Evolutionary conservation across 1,139 yeast species (phyloP).

Genomic region (Scheffersomyces lignicola): DNA sequence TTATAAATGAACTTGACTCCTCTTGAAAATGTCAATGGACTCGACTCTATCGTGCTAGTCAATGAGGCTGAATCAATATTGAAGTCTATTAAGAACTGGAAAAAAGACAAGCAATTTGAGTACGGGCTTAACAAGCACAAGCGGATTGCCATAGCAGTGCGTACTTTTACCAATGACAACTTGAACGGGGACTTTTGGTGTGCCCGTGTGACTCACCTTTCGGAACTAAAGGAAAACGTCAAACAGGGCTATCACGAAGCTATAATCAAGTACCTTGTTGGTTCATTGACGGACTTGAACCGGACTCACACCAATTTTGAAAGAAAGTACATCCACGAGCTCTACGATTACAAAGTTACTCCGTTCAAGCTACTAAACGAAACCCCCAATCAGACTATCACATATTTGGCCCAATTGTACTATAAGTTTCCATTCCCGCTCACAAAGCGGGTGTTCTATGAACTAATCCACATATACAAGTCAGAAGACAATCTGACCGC

Average conservation of each 20-base stretch:
- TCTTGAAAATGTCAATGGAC: slow-evolving; percentile 5
- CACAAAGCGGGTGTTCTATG: slow-evolving; percentile 54
- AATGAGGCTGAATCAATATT: slow-evolving; percentile 9
- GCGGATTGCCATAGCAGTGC: slow-evolving; percentile 4
- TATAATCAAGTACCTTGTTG: slow-evolving; percentile 17
- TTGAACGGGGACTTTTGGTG: slow-evolving; percentile 22
- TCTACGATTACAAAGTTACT: slow-evolving; percentile 22
- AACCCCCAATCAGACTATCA: slow-evolving; percentile 11
- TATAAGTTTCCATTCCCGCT: slow-evolving; percentile 55
- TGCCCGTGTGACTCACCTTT: slow-evolving; percentile 20
- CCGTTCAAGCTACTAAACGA: slow-evolving; percentile 12
- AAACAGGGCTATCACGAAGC: slow-evolving; percentile 15
- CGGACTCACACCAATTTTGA: slow-evolving; percentile 37
- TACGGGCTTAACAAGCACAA: slow-evolving; percentile 8
- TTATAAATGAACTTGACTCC: slow-evolving; percentile 9
- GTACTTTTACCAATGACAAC: slow-evolving; percentile 15
- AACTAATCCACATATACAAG: slow-evolving; percentile 50
- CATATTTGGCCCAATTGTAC: slow-evolving; percentile 30
- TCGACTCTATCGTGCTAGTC: slow-evolving; percentile 7
- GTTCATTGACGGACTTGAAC: slow-evolving; percentile 15
- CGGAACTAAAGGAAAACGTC: slow-evolving; percentile 15
- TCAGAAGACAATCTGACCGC: slow-evolving; percentile 24
- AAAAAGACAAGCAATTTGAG: slow-evolving; percentile 9
- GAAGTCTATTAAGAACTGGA: slow-evolving; percentile 10
- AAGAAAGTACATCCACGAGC: slow-evolving; percentile 32